A percentile compares a stretch with the other conserved stretches of the same genome.
Conservation (phyloP, 2,329 filamentous ascomycete genomes). For the Exophiala alcalophila region DNA sequence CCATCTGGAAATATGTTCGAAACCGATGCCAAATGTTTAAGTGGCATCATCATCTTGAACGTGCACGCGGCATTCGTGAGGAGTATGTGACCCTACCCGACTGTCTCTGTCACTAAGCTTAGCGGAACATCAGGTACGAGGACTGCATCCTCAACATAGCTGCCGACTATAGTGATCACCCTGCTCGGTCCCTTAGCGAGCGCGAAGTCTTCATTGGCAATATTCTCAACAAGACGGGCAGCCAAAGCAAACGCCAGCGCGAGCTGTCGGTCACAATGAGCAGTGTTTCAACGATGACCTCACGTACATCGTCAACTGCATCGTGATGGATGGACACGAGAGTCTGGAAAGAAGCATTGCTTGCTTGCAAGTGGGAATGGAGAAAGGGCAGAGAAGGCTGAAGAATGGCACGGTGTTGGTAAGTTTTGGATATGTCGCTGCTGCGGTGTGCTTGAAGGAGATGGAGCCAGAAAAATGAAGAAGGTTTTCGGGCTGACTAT, state of each 20-base stretch:
- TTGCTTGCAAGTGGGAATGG: conserved; percentile 37
- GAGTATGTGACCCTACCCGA: conserved; percentile 9
- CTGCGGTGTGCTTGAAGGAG: conserved; percentile 17
- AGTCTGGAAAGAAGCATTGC: conserved; percentile 51
- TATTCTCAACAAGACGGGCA: conserved; percentile 52
- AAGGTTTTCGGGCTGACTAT: too few relatives aligned
- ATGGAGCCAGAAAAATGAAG: too few relatives aligned
- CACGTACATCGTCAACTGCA: conserved; percentile 42
- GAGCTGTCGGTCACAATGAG: conserved; percentile 43
- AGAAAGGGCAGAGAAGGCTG: conserved; percentile 3
- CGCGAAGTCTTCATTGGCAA: conserved; percentile 57
- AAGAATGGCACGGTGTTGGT: conserved; percentile 2
- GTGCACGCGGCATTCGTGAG: conserved; percentile 24
- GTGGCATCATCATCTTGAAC: conserved; percentile 20
- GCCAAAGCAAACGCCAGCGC: conserved; percentile 39
- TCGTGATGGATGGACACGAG: conserved; percentile 45
- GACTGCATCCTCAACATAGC: conserved; percentile 50
- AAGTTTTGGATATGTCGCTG: conserved; percentile 19
- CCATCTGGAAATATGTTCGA: conserved; percentile 29
- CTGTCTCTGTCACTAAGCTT: neutral
- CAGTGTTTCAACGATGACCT: conserved; percentile 45
- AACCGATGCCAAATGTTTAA: conserved; percentile 17
- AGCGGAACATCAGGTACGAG: conserved; percentile 49
- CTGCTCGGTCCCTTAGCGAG: conserved; percentile 46
- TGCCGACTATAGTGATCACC: conserved; percentile 44